Base-by-base conservation (phyloP, 768 basidiomycete genomes). In the Lentinula lateritia region DNA sequence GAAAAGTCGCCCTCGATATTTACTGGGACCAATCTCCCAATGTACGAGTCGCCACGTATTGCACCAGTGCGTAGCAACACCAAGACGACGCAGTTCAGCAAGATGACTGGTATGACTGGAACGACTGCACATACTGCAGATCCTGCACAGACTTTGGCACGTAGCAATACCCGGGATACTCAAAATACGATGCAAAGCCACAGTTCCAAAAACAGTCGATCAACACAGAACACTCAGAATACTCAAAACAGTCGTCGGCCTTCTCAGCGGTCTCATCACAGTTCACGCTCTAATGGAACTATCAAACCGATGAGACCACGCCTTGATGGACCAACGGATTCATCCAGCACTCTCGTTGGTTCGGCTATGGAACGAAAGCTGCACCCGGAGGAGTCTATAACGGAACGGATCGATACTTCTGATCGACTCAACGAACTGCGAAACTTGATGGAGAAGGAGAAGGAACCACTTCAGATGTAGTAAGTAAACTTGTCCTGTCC, bases 281-380 rank as follows among this genome's bases (percentile, higher is more conserved):
- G 66, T 15, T 41, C 67, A 5, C 62, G 62, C 45, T 64, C 67
- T 57, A 63, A 23, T 34, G 61, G 55, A 35, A 41, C 58, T 28
- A 45, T 35, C 50, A 35, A 48, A 61, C 66, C 64, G 63, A 63
- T 50, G 5, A 78, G 81, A 5, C 78, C 81, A 32, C 72, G 69
- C 7, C 66, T 77, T 28, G 56, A 78, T 15, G 72, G 78, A 35
- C 78, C 83, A n/a, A 83, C 81, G 23, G 87, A 90, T 64, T 90
- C 90, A 2, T 77, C 83, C 1, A 83, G 82, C 64, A 92, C 89
- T 1, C 83, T 92, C 34, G 82, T 92, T n/a, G 89, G 89, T 2
- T 89, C 87, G 16, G 87, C 87, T 0, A 74, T 80, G 53, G 84
- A 89, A 61, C 82, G 89, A 66, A 92, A 92, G 73, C 74, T 88